These are phyloP conservation scores for Lathyrus aphaca DNA, from an alignment of 306 rosid species.

Conservation along the genomic window DNA sequence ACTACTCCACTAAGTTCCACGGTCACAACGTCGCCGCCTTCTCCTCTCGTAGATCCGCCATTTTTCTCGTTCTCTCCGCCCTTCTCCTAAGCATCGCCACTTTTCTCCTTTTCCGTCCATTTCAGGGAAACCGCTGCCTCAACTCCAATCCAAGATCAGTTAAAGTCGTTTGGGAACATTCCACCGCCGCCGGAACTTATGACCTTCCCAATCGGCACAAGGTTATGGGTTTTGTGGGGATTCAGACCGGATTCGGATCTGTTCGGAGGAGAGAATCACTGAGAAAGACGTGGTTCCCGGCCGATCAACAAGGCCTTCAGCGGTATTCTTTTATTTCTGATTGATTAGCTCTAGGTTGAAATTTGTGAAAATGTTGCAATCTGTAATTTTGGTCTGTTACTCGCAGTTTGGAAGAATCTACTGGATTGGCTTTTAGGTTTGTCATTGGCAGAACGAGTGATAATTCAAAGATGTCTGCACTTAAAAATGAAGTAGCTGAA, in stretches of 20 bases:
- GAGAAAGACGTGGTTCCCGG: slow-evolving; percentile 92
- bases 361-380: background rate
- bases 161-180: slow-evolving; percentile 74
- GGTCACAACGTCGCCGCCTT: slow-evolving; percentile 45
- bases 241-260: slow-evolving; percentile 86
- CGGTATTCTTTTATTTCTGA: slow-evolving; percentile 50
- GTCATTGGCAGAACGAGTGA: slow-evolving; percentile 79
- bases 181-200: background rate
- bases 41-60: slow-evolving; percentile 55
- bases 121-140: slow-evolving; percentile 37
- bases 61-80: slow-evolving; percentile 23
- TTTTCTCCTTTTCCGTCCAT: slow-evolving; percentile 41
- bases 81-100: slow-evolving; percentile 33
- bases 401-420: slow-evolving; percentile 94
- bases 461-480: slow-evolving; percentile 69
- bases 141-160: slow-evolving; percentile 58
- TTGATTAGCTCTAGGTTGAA: background rate
- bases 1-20: slow-evolving; percentile 40
- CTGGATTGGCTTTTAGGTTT: slow-evolving; percentile 94
- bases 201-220: slow-evolving; percentile 50
- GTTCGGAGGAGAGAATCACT: slow-evolving; percentile 67
- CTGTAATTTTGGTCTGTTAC: background rate
- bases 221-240: slow-evolving; percentile 90
- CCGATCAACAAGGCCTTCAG: slow-evolving; percentile 75
- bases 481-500: slow-evolving; percentile 66